Evolutionary conservation across 2,329 filamentous ascomycete genomes (phyloP).

Genomic region (Penicillium brevicompactum): DNA sequence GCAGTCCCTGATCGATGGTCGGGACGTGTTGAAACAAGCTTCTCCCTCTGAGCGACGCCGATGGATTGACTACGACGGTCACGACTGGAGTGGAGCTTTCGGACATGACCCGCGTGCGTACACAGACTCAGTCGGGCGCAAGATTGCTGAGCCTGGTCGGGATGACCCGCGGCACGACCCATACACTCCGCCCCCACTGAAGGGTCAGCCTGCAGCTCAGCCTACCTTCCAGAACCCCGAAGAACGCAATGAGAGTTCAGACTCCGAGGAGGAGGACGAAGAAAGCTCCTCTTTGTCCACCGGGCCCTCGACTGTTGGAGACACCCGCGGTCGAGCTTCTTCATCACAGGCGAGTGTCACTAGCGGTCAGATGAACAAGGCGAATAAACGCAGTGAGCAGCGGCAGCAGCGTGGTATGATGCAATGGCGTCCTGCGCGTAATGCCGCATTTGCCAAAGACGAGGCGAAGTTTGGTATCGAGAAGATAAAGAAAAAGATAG

Average conservation of each 20-base stretch:
- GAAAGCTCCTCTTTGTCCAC: neutral
- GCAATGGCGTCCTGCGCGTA: constrained; percentile 92
- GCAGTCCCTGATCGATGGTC: constrained; percentile 73
- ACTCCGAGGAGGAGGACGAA: constrained; percentile 9
- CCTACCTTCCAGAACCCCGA: constrained; percentile 11
- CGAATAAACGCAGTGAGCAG: constrained; percentile 60
- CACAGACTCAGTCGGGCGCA: constrained; percentile 55
- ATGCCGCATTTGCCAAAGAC: constrained; percentile 82
- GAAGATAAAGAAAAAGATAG: constrained; percentile 73
- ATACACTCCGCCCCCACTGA: constrained; percentile 47
- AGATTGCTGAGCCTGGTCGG: constrained; percentile 58
- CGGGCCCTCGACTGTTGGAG: constrained; percentile 21
- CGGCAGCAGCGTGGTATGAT: constrained; percentile 87
- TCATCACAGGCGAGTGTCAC: constrained; percentile 18
- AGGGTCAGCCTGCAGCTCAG: constrained; percentile 12
- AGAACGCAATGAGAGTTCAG: constrained; percentile 19
- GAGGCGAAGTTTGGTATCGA: constrained; percentile 78
- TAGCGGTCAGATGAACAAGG: constrained; percentile 32
- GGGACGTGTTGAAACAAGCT: constrained; percentile 76
- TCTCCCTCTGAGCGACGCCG: constrained; percentile 66
- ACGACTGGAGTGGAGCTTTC: constrained; percentile 86
- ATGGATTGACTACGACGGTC: constrained; percentile 78
- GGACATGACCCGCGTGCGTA: constrained; percentile 71
- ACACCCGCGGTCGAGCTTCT: constrained; percentile 14
- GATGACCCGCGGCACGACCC: constrained; percentile 57